Base-by-base conservation (phyloP, 1,284 basidiomycete genomes). In the Sporisorium iseilematis-ciliati region DNA sequence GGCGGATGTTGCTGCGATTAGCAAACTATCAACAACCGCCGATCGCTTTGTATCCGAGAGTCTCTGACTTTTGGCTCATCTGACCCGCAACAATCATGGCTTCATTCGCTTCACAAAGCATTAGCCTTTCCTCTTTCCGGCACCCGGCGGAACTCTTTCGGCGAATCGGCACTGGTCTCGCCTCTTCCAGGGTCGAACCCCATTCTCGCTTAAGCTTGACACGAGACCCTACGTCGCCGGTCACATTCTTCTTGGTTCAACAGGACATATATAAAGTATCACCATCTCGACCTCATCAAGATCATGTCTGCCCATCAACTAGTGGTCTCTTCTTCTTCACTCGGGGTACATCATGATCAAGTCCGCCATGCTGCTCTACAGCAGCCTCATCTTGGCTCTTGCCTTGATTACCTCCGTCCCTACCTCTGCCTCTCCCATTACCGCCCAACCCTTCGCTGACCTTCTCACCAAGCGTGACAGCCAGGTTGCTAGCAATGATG, bases 391-490 rank as follows among this genome's bases (percentile, higher is more conserved):
- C 38, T n/a, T 55, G 55, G 50, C 33, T n/a, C 57, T 59, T 40
- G 51, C 51, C 21, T 20, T 56, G 40, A 11, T 8, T 35, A 20
- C 26, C 20, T 25, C 20, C 14, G 14, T 16, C 18, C 7, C 35
- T n/a, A 25, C 45, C 7, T 41, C n/a, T 1, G 66, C 60, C 35
- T 59, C 61, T 20, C 66, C 57, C 3, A 50, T 69, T 31, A 26
- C 60, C 12, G n/a, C 56, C 3, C 56, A 57, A 7, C 61, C 66
- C 12, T 63, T 69, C 43, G 65, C 59, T 8, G 66, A 64, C 46
- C 66, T 69, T 18, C 52, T 64, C 33, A 26, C 43, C n/a, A 51
- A 58, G 42, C 66, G 61, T 12, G 25, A 57, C 11, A 16, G 11
- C 14, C 7, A 63, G 8, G 16, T 25, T 10, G 21, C 21, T 14